These are phyloP conservation scores for Aristolochia contorta DNA, from an alignment of 164 flowering plant genomes.

Conservation along the genomic window DNA sequence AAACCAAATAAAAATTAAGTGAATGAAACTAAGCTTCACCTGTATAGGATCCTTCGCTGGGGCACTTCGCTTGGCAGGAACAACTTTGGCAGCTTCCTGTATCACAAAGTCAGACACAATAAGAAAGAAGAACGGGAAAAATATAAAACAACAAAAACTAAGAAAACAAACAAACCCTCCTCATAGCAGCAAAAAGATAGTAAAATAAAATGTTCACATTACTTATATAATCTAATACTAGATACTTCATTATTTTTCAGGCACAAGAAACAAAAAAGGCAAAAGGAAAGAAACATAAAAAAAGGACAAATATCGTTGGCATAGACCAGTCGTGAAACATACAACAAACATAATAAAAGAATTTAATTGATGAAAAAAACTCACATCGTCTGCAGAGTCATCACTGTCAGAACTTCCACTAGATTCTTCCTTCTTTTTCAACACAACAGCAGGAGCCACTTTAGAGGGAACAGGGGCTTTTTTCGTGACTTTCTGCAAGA, in stretches of 20 bases:
- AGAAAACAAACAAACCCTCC: neutral
- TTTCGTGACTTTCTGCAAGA: too few species aligned
- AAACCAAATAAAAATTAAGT: neutral
- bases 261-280: neutral
- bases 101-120: too few species aligned
- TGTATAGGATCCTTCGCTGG: neutral
- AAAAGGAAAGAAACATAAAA: neutral
- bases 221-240: neutral
- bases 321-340: neutral
- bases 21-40: neutral
- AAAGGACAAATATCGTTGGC: neutral
- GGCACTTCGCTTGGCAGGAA: slow-evolving; percentile 3
- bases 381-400: slow-evolving; percentile 6
- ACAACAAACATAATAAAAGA: neutral
- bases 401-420: slow-evolving; percentile 2
- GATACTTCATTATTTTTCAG: neutral
- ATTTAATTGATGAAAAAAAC: neutral
- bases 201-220: neutral
- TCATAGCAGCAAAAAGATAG: neutral
- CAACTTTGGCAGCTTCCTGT: neutral
- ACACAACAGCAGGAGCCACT: neutral
- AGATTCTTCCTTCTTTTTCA: slow-evolving; percentile 3
- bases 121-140: too few species aligned
- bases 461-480: neutral
- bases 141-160: neutral